Percentiles rank a stretch among this genome's conserved stretches.
phyloP scores from a whole-genome alignment of 2,329 filamentous ascomycete species.

The Talaromyces verruculosus region DNA sequence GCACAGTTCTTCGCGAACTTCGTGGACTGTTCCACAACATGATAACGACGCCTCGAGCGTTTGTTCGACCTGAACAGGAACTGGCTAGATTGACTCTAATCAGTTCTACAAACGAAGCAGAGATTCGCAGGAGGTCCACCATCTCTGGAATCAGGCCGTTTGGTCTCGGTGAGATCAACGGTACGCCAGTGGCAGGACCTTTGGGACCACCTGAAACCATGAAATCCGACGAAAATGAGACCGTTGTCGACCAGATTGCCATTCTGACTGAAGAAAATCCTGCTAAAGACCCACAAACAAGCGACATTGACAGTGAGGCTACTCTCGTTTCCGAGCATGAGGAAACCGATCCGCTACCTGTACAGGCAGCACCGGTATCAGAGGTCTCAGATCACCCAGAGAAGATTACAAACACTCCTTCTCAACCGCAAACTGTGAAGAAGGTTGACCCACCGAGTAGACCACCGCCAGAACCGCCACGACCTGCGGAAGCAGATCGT shows the following conservation, averaged over 20 bases:
- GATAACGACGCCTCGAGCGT: conserved; percentile 60
- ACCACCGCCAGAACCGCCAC: conserved; percentile 61
- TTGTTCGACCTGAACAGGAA: conserved; percentile 70
- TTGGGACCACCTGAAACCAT: conserved; percentile 39
- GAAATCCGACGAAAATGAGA: conserved; percentile 23
- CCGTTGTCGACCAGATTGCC: conserved; percentile 13
- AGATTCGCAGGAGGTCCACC: conserved; percentile 51
- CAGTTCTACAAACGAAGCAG: conserved; percentile 56
- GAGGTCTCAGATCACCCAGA: background rate
- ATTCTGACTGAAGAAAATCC: conserved; percentile 24
- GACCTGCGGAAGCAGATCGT: conserved; percentile 42
- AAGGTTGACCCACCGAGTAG: conserved; percentile 42
- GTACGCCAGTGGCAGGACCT: conserved; percentile 48
- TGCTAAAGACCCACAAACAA: conserved; percentile 30
- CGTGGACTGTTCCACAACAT: conserved; percentile 69
- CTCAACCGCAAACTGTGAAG: conserved; percentile 21
- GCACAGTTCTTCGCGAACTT: conserved; percentile 71
- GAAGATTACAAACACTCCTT: conserved; percentile 17
- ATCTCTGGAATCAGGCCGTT: conserved; percentile 34
- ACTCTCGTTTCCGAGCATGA: conserved; percentile 45
- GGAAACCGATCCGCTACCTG: conserved; percentile 36
- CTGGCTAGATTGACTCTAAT: conserved; percentile 78
- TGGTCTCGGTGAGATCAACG: conserved; percentile 46
- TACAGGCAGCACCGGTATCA: background rate
- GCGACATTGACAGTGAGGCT: conserved; percentile 35